Conservation (phyloP, 2,329 filamentous ascomycete genomes). For the Hymenoscyphus occultus region DNA sequence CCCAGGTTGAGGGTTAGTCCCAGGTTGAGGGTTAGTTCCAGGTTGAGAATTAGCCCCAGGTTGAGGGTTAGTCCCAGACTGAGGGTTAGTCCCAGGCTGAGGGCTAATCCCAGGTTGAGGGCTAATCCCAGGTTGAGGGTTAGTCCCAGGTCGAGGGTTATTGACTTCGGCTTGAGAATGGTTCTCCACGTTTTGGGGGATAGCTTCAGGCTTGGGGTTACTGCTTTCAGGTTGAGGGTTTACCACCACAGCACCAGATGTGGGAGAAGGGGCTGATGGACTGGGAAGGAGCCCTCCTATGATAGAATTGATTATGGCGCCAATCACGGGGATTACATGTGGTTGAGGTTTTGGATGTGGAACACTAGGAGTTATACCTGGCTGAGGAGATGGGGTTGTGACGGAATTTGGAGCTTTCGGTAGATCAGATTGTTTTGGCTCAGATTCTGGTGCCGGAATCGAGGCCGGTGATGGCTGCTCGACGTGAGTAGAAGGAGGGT, state of each 20-base stretch:
- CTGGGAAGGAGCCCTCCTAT: background rate
- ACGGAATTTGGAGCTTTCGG: background rate
- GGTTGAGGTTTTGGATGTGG: background rate
- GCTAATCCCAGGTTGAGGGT: background rate
- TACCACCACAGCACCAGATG: background rate
- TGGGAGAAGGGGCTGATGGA: background rate
- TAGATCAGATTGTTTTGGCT: background rate
- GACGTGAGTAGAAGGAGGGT: slow-evolving; percentile 2
- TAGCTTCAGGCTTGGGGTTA: background rate
- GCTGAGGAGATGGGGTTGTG: background rate
- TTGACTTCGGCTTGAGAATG: too few species aligned
- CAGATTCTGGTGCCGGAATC: background rate
- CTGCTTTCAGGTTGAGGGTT: background rate
- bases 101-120: background rate
- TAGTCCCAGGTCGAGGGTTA: too few species aligned
- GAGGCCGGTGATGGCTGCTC: background rate
- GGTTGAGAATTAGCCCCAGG: background rate
- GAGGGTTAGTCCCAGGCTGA: background rate
- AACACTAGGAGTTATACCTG: background rate
- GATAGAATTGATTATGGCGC: slow-evolving; percentile 9
- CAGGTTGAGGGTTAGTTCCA: background rate
- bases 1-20: background rate
- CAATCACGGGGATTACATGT: background rate
- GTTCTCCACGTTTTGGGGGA: too few species aligned
- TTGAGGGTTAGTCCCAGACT: background rate